Evolutionary conservation across 805 yeast genomes (phyloP), one percentile per base, ranked within the genome.

Genomic region (Henningerozyma blattae): DNA sequence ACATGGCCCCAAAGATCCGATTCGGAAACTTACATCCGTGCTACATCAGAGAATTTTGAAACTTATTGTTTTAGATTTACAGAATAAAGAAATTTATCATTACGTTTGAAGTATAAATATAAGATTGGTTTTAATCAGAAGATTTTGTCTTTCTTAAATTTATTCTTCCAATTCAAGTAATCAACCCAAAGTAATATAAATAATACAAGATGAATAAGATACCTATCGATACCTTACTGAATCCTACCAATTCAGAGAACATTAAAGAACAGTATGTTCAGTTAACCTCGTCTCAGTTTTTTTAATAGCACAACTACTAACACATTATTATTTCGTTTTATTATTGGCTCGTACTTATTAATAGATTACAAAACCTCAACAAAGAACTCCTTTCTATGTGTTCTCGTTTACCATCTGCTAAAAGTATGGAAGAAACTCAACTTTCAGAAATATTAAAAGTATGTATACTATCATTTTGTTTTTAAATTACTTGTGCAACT

Each of bases 141-240:
- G 15, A 25, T 13, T 14, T 9, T 12, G n/a, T 7, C 7, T 25
- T 7, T 25, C 7, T 25, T 14, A 5, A 7, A 13, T 25, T 14
- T 6, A 25, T 14, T 25, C n/a, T 13, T 25, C n/a, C 5, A 7
- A 6, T 6, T 14, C 15, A 25, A 12, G 6, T 6, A 25, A 25
- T 5, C 27, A 6, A 15, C 5, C 7, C 29, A 27, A 15, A 9
- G 7, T n/a, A 15, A 25, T 22, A 18, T 8, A 16, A 28, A 28
- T 14, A n/a, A n/a, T n/a, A n/a, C n/a, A n/a, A n/a, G 8, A 45
- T 45, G 48, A 42, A 40, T 28, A 42, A 36, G 31, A 46, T 48
- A 14, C 42, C 44, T 7, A 47, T 48, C 6, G 31, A 37, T 16
- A 34, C 33, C 5, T 37, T 48, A 24, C 29, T 48, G 25, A 48